Percentiles rank a stretch among this genome's conserved stretches.
phyloP scores from a whole-genome alignment of 176 grass and related monocot genomes.

The Aegilops longissima region DNA sequence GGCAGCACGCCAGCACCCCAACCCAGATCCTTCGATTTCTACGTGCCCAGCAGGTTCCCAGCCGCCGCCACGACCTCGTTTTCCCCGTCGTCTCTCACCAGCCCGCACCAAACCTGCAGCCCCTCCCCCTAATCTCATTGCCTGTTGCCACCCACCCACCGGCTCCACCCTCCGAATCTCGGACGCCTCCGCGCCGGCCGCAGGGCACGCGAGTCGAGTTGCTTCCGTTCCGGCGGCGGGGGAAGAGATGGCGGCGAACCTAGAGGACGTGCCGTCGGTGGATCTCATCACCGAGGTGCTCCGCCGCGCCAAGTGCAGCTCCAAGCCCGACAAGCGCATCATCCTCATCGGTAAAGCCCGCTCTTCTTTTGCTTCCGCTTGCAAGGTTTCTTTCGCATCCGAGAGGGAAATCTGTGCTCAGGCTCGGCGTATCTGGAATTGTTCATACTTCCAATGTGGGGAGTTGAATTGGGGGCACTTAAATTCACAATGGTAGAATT shows the following conservation, averaged over 20 bases:
- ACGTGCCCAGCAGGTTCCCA: neutral
- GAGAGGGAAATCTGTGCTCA: neutral
- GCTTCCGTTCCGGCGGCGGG: neutral
- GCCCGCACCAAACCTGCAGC: neutral
- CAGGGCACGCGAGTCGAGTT: neutral
- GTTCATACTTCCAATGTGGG: neutral
- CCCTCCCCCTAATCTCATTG: neutral
- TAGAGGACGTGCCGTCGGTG: slow-evolving; percentile 87
- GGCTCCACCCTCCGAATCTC: neutral
- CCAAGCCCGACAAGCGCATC: slow-evolving; percentile 96
- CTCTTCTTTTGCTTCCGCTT: neutral
- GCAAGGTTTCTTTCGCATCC: neutral
- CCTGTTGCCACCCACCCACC: neutral
- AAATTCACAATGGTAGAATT: neutral
- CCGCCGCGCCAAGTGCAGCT: slow-evolving; percentile 82
- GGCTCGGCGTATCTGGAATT: neutral
- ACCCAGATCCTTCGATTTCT: neutral
- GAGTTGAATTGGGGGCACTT: neutral
- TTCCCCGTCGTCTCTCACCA: neutral
- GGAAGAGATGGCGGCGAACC: slow-evolving; percentile 51
- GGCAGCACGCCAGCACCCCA: no score
- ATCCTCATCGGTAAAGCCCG: slow-evolving; percentile 67
- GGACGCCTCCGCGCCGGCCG: neutral
- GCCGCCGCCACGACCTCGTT: neutral
- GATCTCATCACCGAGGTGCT: slow-evolving; percentile 98